A percentile compares a stretch with the other conserved stretches of the same genome.
These are phyloP conservation scores for Actinomucor elegans DNA, from an alignment of 371 early-diverging fungal genomes.

Conservation along the genomic window DNA sequence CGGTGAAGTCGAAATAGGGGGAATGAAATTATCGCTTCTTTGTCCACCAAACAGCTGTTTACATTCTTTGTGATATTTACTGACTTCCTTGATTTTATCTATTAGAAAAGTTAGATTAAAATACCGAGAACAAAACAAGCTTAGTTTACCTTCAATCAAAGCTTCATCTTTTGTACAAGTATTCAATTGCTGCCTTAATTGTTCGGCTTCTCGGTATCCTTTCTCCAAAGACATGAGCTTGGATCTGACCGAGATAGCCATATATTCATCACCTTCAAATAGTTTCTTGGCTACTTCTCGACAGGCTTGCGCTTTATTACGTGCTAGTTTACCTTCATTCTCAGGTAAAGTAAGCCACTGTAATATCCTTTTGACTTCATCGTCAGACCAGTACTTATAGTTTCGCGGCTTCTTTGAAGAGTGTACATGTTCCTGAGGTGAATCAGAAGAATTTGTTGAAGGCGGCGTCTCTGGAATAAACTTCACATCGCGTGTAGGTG, in stretches of 20 bases:
- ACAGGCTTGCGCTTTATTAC: conserved; percentile 26
- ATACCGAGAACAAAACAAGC: not conserved
- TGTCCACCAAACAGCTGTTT: conserved; percentile 16
- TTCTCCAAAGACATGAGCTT: conserved; percentile 25
- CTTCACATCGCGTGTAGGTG: conserved; percentile 13
- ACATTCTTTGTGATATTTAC: conserved; percentile 26
- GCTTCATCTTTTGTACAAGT: conserved; percentile 13
- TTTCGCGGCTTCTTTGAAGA: conserved; percentile 21
- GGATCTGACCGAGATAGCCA: conserved; percentile 26
- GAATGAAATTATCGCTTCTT: not conserved
- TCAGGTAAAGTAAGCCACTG: conserved; percentile 21
- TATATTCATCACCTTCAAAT: conserved; percentile 27
- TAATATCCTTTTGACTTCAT: conserved; percentile 21
- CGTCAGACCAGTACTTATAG: conserved; percentile 30
- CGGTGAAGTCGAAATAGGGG: conserved; percentile 12
- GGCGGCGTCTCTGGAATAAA: conserved; percentile 6
- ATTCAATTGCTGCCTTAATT: conserved; percentile 5
- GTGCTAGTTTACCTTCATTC: conserved; percentile 21
- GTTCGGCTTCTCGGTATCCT: conserved; percentile 15
- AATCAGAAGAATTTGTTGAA: not conserved
- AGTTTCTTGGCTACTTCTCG: conserved; percentile 24
- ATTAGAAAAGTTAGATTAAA: not conserved
- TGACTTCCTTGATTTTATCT: conserved; percentile 25
- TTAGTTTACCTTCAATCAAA: conserved; percentile 11
- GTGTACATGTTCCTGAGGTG: conserved; percentile 8